phyloP scores from a whole-genome alignment of 306 rosid species.

The Pyrus bretschneideri region DNA sequence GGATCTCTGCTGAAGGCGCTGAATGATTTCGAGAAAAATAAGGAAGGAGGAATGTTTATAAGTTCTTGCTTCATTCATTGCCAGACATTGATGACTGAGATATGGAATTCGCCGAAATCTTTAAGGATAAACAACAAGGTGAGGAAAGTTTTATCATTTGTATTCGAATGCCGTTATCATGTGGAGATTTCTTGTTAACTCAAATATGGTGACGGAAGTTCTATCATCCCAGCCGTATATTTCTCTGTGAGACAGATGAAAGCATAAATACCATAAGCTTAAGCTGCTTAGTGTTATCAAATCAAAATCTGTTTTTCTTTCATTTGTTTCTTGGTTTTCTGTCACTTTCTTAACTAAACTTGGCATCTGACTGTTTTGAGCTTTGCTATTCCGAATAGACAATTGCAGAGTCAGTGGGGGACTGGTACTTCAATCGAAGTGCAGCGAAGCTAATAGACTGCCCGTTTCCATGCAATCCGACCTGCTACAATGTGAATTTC shows the following conservation, averaged over 20 bases:
- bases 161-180: background rate
- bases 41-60: constrained; percentile 66
- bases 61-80: constrained; percentile 86
- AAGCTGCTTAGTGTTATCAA: no score
- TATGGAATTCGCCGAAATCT: constrained; percentile 75
- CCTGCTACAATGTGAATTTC: constrained; percentile 63
- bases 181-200: background rate
- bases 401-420: constrained; percentile 79
- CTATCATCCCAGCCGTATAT: background rate
- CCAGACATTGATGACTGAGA: constrained; percentile 68
- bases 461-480: constrained; percentile 86
- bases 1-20: constrained; percentile 58
- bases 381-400: constrained; percentile 33
- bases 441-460: constrained; percentile 59
- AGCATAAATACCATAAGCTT: background rate
- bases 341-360: background rate
- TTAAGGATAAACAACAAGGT: constrained; percentile 69
- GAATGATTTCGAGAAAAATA: constrained; percentile 46
- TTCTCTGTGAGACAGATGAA: background rate
- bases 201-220: background rate
- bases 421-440: constrained; percentile 67
- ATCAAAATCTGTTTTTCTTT: background rate
- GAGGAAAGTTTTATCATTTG: background rate
- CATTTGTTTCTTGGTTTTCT: background rate
- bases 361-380: background rate